phyloP scores from a whole-genome alignment of 2,329 filamentous ascomycete species.

The Fusarium tupiense region DNA sequence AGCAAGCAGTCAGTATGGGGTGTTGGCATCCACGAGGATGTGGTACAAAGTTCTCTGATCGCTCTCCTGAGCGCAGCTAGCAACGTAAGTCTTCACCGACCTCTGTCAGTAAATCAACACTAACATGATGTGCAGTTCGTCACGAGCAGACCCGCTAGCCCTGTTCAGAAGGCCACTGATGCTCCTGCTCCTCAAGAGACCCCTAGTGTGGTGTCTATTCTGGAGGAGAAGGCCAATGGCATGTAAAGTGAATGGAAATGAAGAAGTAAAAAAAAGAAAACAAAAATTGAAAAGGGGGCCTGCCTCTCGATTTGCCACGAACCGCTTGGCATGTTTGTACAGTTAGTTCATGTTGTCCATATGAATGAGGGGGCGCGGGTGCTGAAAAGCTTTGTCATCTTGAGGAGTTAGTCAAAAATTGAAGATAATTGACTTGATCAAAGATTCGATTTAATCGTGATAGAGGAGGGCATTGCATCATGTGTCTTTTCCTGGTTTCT shows the following conservation, averaged over 20 bases:
- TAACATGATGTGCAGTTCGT: conserved; percentile 13
- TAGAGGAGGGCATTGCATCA: background rate
- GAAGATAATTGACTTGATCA: background rate
- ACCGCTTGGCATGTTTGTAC: conserved; percentile 2
- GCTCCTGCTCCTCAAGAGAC: conserved; percentile 4
- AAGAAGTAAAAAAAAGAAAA: background rate
- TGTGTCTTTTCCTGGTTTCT: background rate
- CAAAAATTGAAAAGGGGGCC: background rate
- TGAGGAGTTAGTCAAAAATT: conserved; percentile 3
- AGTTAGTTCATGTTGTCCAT: background rate
- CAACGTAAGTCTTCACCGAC: conserved; percentile 69
- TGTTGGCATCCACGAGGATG: conserved; percentile 91
- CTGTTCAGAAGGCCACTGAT: conserved; percentile 3
- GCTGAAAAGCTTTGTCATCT: background rate
- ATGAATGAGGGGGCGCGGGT: background rate
- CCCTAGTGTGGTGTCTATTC: conserved; percentile 12
- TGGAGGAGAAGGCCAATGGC: conserved; percentile 28
- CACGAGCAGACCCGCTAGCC: conserved; percentile 20
- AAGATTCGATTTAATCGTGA: background rate
- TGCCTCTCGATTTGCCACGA: background rate
- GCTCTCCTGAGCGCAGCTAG: conserved; percentile 86
- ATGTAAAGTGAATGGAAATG: conserved; percentile 1
- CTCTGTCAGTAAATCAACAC: background rate
- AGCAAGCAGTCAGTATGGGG: conserved; percentile 84
- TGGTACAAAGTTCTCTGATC: conserved; percentile 84